Evolutionary conservation across 495 filamentous ascomycete genomes (phyloP).

Genomic region (Cetradonia linearis): DNA sequence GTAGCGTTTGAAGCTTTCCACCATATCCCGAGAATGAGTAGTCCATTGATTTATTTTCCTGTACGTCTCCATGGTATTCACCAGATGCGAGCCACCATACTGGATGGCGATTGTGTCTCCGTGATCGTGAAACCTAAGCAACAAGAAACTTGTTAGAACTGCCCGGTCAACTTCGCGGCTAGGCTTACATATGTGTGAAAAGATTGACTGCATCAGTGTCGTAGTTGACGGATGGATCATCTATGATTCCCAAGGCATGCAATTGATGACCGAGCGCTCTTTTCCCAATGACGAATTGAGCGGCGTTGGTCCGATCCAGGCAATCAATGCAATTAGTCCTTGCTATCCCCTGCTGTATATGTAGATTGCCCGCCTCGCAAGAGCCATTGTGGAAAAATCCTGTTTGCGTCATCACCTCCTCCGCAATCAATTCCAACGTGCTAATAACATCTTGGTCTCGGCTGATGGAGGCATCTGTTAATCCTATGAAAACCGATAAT

Average conservation of each 20-base stretch:
- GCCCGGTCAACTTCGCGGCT: not conserved
- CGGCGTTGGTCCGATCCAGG: slow-evolving; percentile 90
- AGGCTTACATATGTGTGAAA: slow-evolving; percentile 76
- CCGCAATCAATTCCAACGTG: slow-evolving; percentile 78
- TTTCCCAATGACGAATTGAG: slow-evolving; percentile 98
- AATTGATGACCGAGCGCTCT: slow-evolving; percentile 84
- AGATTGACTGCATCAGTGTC: slow-evolving; percentile 92
- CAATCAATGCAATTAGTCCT: slow-evolving; percentile 98
- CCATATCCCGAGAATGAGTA: slow-evolving; percentile 94
- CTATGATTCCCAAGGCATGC: slow-evolving; percentile 82
- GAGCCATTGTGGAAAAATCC: slow-evolving; percentile 93
- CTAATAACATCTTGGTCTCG: slow-evolving; percentile 94
- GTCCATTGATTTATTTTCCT: slow-evolving; percentile 99
- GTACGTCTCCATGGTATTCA: slow-evolving; percentile 99
- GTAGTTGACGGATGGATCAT: slow-evolving; percentile 69
- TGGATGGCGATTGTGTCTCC: slow-evolving; percentile 96
- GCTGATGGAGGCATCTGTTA: slow-evolving; percentile 29
- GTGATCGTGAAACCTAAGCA: slow-evolving; percentile 65
- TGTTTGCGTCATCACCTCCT: slow-evolving; percentile 71
- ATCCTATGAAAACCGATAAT: not conserved
- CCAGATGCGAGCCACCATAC: slow-evolving; percentile 92
- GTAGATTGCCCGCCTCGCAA: slow-evolving; percentile 48
- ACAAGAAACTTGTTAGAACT: not conserved
- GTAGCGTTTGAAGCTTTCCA: slow-evolving; percentile 97
- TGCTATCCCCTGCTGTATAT: slow-evolving; percentile 83